These are phyloP conservation scores for Hyaloperonospora arabidopsidis DNA, from an alignment of 352 stramenopile genomes.

Conservation along the genomic window DNA sequence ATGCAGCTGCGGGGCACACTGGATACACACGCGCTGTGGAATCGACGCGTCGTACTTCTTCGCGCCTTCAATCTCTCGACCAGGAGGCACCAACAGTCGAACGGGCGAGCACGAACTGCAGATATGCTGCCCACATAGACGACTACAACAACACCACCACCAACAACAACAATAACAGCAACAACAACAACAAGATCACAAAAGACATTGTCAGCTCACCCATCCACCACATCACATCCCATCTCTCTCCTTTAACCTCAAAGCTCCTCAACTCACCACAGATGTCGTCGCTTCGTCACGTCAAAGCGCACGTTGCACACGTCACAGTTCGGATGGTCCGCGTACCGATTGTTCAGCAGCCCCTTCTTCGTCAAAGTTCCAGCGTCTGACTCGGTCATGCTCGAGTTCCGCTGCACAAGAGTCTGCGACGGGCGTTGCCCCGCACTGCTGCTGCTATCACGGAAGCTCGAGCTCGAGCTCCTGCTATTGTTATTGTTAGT, in stretches of 20 bases:
- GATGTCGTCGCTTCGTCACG: conserved; percentile 48
- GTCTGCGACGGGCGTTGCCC: conserved; percentile 4
- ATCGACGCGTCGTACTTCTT: conserved; percentile 46
- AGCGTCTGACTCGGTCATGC: conserved; percentile 26
- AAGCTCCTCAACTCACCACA: conserved; percentile 28
- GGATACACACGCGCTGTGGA: conserved; percentile 48
- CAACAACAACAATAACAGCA: conserved; percentile 4
- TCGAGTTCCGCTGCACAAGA: conserved; percentile 21
- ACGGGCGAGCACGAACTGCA: conserved; percentile 51
- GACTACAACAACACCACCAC: conserved; percentile 21
- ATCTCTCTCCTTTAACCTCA: neutral
- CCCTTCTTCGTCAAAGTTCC: conserved; percentile 28
- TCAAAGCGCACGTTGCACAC: conserved; percentile 53
- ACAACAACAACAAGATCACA: conserved; percentile 5
- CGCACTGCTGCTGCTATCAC: conserved; percentile 1
- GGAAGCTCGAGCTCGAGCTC: neutral
- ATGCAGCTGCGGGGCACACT: conserved; percentile 44
- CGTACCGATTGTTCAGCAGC: conserved; percentile 59
- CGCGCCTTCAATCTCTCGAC: conserved; percentile 34
- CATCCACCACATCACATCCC: neutral
- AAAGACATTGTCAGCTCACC: neutral
- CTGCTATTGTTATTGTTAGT: conserved; percentile 1
- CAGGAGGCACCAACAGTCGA: conserved; percentile 36
- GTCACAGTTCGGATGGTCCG: conserved; percentile 52
- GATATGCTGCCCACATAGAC: conserved; percentile 33